Conservation (phyloP, 2,329 filamentous ascomycete species). For the Akanthomyces lecanii region DNA sequence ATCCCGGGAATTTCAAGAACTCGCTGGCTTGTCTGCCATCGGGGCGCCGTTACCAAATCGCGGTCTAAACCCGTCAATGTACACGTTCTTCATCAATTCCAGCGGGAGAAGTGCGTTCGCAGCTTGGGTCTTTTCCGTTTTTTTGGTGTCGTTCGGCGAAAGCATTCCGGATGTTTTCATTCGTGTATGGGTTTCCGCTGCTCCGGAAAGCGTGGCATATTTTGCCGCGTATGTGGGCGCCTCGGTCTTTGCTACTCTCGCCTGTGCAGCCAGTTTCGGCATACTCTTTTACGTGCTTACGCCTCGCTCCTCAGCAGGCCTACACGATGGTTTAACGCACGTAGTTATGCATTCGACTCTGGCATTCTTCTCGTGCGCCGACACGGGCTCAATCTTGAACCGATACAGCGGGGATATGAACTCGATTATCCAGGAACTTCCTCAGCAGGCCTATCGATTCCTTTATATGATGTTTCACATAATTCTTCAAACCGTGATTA, state of each 20-base stretch:
- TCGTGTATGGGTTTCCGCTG: neutral
- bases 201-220: neutral
- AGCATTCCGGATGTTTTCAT: neutral
- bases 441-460: slow-evolving; percentile 13
- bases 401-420: slow-evolving; percentile 19
- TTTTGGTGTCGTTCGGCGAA: neutral
- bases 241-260: neutral
- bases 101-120: neutral
- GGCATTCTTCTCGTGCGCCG: neutral
- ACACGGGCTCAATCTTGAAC: neutral
- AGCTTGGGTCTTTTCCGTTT: neutral
- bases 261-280: neutral
- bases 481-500: neutral
- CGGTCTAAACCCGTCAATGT: neutral
- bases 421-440: slow-evolving; percentile 23
- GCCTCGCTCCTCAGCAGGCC: neutral
- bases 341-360: neutral
- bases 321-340: neutral
- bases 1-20: neutral
- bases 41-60: neutral
- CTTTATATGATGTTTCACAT: neutral
- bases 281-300: neutral
- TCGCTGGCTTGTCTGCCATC: neutral
- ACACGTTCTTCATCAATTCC: neutral
- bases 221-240: neutral